Evolutionary conservation across 2,329 filamentous ascomycete species (phyloP).

Genomic region (Hymenoscyphus repandus): DNA sequence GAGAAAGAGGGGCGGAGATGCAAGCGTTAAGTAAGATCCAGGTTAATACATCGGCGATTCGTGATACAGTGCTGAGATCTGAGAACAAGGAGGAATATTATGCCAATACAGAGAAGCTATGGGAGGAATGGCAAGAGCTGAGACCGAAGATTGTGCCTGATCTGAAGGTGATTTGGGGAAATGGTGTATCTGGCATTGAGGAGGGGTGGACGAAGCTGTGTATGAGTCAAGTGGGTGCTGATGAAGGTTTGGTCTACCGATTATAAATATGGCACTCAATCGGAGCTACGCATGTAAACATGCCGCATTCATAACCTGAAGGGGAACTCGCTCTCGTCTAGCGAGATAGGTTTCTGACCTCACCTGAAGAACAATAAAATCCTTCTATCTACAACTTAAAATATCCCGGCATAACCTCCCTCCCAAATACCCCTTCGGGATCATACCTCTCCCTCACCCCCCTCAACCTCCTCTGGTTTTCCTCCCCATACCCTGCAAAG

Average conservation of each 20-base stretch:
- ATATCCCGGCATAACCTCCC: conserved; percentile 21
- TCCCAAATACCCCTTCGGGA: conserved; percentile 25
- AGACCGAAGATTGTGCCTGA: background rate
- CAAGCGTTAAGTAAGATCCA: background rate
- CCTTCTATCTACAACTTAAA: too few relatives aligned
- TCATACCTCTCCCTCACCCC: conserved; percentile 24
- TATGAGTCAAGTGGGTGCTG: background rate
- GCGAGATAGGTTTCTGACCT: too few relatives aligned
- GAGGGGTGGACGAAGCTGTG: background rate
- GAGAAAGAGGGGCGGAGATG: background rate
- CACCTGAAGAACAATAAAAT: too few relatives aligned
- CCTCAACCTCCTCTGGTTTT: conserved; percentile 27
- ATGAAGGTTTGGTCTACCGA: background rate
- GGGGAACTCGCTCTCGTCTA: too few relatives aligned
- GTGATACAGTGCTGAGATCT: background rate
- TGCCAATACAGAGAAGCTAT: background rate
- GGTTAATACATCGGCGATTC: background rate
- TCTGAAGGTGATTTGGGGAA: background rate
- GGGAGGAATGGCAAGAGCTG: background rate
- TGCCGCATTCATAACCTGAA: too few relatives aligned
- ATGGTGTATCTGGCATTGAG: background rate
- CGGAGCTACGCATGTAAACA: too few relatives aligned
- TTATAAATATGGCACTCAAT: background rate
- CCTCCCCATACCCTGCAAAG: conserved; percentile 32
- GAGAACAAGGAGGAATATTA: background rate